Base-by-base conservation (phyloP, 1,284 basidiomycete genomes). In the Malassezia restricta region DNA sequence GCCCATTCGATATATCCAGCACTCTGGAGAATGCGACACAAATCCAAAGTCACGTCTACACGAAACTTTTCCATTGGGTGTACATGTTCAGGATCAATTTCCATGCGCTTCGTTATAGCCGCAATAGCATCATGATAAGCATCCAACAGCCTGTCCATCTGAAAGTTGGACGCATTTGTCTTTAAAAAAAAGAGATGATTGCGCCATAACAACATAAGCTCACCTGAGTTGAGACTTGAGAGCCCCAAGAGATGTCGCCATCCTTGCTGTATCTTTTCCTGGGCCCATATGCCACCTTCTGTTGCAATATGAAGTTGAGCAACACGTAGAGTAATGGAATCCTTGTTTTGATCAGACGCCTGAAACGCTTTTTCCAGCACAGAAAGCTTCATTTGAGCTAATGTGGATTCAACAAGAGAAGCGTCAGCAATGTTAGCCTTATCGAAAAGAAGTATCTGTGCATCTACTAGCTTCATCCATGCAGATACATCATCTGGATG, bases 1-100 rank as follows among this genome's bases (percentile, higher is more conserved):
- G 33, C 52, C 8, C 40, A 39, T 24, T 54, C 52, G 8, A 20
- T 12, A 43, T 54, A 54, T 14, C 52, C 47, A 14, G 47, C 52
- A 12, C 35, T 40, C 29, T 20, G 49, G 8, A 51, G 38, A n/a
- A 43, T 11, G 3, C 20, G 20, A 20, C 48, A 37, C 9, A 35
- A 14, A 27, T 42, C 32, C 12, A 7, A 35, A 1, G 29, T 46
- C n/a, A 46, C 15, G 1, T 46, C 44, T 12, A 46, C 35, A n/a
- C 43, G 30, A 27, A 14, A 38, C 15, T 15, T 38, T 8, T 46
- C 35, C 11, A 46, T 15, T 7, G 24, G 11, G 11, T 2, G 11
- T 11, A 12, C 33, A 35, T 5, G 3, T 35, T 11, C 15, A 35
- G 33, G 33, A 35, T 15, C 3, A 12, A 15, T 35, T 11, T 15